Evolutionary conservation across 2,329 filamentous ascomycete species (phyloP).

Genomic region (Daldinia eschscholtzii): DNA sequence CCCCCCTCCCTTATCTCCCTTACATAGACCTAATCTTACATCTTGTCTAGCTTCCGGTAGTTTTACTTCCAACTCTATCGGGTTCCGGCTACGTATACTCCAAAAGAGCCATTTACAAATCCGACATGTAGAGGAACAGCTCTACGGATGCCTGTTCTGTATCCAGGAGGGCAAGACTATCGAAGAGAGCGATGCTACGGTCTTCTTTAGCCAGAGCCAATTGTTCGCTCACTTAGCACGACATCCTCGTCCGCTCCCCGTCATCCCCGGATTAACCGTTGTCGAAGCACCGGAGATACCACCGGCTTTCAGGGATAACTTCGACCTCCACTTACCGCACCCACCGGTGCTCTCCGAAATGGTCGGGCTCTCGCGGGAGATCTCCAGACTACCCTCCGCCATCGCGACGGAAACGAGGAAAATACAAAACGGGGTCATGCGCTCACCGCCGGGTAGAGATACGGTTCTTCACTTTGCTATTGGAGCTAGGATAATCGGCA

Average conservation of each 20-base stretch:
- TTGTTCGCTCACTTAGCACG: slow-evolving; percentile 67
- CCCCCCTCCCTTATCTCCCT: not conserved
- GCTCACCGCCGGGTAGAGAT: slow-evolving; percentile 60
- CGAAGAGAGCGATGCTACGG: slow-evolving; percentile 67
- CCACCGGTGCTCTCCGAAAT: slow-evolving; percentile 59
- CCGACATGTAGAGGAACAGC: slow-evolving; percentile 63
- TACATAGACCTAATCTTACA: slow-evolving; percentile 23
- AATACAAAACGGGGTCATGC: slow-evolving; percentile 59
- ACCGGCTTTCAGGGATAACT: slow-evolving; percentile 60
- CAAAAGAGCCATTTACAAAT: slow-evolving; percentile 68
- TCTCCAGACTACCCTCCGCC: slow-evolving; percentile 59
- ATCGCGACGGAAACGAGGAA: slow-evolving; percentile 63
- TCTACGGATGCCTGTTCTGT: slow-evolving; percentile 69
- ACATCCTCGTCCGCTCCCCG: slow-evolving; percentile 66
- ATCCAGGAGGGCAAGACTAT: slow-evolving; percentile 62
- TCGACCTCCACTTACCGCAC: slow-evolving; percentile 64
- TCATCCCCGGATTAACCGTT: slow-evolving; percentile 62
- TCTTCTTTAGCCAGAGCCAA: slow-evolving; percentile 66
- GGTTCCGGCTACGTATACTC: slow-evolving; percentile 67
- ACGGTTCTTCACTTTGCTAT: slow-evolving; percentile 61
- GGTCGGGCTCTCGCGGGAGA: slow-evolving; percentile 56
- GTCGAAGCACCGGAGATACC: slow-evolving; percentile 61
- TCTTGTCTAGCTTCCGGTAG: slow-evolving; percentile 59
- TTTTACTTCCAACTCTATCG: slow-evolving; percentile 60
- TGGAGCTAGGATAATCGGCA: slow-evolving; percentile 63